Evolutionary conservation across 225 moss, liverwort and hornwort species (phyloP).

Genomic region (Polytrichum formosum): DNA sequence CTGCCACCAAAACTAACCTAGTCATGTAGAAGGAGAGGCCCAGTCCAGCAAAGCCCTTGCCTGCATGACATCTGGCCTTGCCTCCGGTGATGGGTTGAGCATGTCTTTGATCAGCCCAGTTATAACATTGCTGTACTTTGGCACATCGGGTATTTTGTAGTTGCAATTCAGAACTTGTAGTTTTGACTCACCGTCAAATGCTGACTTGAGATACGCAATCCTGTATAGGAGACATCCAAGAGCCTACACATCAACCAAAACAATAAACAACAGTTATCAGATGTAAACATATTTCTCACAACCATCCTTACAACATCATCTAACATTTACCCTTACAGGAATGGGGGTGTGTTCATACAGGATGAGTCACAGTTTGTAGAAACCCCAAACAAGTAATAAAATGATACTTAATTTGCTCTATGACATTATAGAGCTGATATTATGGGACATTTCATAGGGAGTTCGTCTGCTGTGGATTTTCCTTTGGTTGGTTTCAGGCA

Average conservation of each 20-base stretch:
- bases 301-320: too few relatives aligned
- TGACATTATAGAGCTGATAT: too few relatives aligned
- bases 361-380: too few relatives aligned
- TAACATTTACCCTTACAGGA: too few relatives aligned
- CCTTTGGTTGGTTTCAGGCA: too few relatives aligned
- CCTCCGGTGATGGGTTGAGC: conserved; percentile 89
- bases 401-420: too few relatives aligned
- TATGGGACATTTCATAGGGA: too few relatives aligned
- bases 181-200: conserved; percentile 98
- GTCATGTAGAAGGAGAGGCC: conserved; percentile 94
- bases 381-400: too few relatives aligned
- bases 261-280: conserved; percentile 17
- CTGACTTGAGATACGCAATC: conserved; percentile 85
- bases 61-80: conserved; percentile 99
- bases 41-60: conserved; percentile 99
- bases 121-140: conserved; percentile 66
- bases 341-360: too few relatives aligned
- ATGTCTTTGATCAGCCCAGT: conserved; percentile 87
- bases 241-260: conserved; percentile 51
- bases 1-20: conserved; percentile 99
- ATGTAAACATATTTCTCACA: too few relatives aligned
- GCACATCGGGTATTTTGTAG: conserved; percentile 89
- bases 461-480: too few relatives aligned
- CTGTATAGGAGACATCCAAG: conserved; percentile 90
- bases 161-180: conserved; percentile 97